Percentiles rank a stretch among this genome's conserved stretches.
Evolutionary conservation across 164 flowering plant species (phyloP).

Genomic region (Nelumbo lutea): DNA sequence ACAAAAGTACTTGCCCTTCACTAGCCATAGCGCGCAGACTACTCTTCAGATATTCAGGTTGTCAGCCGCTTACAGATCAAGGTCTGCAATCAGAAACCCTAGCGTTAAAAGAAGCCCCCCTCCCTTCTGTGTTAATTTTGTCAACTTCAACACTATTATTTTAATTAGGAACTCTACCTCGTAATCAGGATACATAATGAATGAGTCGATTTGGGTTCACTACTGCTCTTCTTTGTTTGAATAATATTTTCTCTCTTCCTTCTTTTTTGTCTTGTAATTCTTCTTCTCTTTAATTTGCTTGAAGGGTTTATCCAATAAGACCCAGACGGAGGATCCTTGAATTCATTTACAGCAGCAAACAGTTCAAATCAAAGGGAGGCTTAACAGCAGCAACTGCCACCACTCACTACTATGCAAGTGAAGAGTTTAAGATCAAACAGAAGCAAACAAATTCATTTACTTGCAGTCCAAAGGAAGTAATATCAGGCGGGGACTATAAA

Average conservation of each 20-base stretch:
- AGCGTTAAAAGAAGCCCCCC: background rate
- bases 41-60: slow-evolving; percentile 68
- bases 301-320: slow-evolving; percentile 58
- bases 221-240: too few species aligned
- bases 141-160: too few species aligned
- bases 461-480: slow-evolving; percentile 85
- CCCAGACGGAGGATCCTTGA: slow-evolving; percentile 70
- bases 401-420: slow-evolving; percentile 68
- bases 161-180: too few species aligned
- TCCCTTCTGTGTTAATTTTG: too few species aligned
- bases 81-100: slow-evolving; percentile 24
- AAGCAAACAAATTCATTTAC: slow-evolving; percentile 59
- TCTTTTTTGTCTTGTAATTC: background rate
- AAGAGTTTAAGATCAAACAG: slow-evolving; percentile 72
- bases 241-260: background rate
- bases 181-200: too few species aligned
- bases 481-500: slow-evolving; percentile 60
- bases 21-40: slow-evolving; percentile 63
- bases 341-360: slow-evolving; percentile 82
- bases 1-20: slow-evolving; percentile 79
- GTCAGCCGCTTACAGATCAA: slow-evolving; percentile 85
- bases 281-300: background rate
- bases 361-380: slow-evolving; percentile 66
- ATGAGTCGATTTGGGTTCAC: too few species aligned
- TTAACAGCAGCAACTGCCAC: slow-evolving; percentile 78